These are phyloP conservation scores for Xylaria acuta DNA, from an alignment of 495 filamentous ascomycete species.

Conservation along the genomic window DNA sequence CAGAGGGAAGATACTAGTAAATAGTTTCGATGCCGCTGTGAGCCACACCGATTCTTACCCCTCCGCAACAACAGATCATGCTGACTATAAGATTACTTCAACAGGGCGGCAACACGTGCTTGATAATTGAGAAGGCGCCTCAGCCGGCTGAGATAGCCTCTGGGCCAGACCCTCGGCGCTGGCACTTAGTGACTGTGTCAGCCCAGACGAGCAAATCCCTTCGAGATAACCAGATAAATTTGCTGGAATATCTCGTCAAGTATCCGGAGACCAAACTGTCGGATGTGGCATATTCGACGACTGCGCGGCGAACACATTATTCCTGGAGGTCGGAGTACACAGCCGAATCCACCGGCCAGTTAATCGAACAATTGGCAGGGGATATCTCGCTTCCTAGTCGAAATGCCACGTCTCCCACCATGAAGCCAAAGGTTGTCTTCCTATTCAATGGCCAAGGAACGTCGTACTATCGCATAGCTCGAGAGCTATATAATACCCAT, in stretches of 20 bases:
- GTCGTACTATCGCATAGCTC: background rate
- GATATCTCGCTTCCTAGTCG: constrained; percentile 15
- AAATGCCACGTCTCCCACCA: background rate
- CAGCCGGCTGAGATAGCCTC: background rate
- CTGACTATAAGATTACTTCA: constrained; percentile 38
- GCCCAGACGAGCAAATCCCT: constrained; percentile 45
- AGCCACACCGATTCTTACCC: background rate
- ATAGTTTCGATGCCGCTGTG: constrained; percentile 62
- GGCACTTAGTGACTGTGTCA: constrained; percentile 50
- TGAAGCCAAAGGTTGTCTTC: constrained; percentile 53
- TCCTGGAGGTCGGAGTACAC: constrained; percentile 28
- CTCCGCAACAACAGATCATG: constrained; percentile 38
- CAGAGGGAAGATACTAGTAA: constrained; percentile 48
- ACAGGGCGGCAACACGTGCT: constrained; percentile 57
- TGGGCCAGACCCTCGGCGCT: background rate
- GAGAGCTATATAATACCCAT: background rate
- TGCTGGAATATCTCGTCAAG: constrained; percentile 48
- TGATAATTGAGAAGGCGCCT: constrained; percentile 58
- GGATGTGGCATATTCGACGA: constrained; percentile 50
- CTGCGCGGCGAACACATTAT: constrained; percentile 18
- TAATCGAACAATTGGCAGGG: background rate
- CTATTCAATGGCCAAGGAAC: constrained; percentile 64
- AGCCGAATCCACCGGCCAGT: background rate
- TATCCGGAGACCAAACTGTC: constrained; percentile 44
- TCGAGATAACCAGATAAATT: constrained; percentile 39